phyloP scores from a whole-genome alignment of 192 early-diverging fungal genomes.

The Paraglomus occultum region DNA sequence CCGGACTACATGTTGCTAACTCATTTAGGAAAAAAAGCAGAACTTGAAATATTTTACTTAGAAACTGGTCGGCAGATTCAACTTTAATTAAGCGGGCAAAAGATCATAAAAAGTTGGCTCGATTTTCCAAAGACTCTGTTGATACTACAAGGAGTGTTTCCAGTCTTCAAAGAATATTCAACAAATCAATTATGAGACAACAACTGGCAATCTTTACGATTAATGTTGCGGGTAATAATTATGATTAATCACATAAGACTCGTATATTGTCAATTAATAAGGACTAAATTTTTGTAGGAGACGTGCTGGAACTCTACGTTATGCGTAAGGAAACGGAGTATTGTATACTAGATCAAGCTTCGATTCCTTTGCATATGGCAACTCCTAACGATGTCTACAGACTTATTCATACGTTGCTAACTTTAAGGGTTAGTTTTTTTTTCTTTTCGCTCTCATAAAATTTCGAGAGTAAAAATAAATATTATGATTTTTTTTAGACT shows the following conservation, averaged over 20 bases:
- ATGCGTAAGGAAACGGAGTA: conserved; percentile 19
- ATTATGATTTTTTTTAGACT: conserved; percentile 21
- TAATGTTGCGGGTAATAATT: conserved; percentile 26
- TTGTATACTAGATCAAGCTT: conserved; percentile 7
- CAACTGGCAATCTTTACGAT: conserved; percentile 20
- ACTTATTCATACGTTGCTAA: conserved; percentile 15
- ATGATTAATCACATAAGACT: conserved; percentile 2
- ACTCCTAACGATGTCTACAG: conserved; percentile 2
- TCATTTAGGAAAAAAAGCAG: conserved; percentile 17
- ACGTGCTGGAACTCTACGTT: conserved; percentile 19
- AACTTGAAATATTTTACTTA: conserved; percentile 19
- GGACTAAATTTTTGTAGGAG: conserved; percentile 14
- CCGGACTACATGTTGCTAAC: conserved; percentile 6
- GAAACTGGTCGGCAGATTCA: conserved; percentile 12
- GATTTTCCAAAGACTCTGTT: conserved; percentile 25
- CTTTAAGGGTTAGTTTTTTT: conserved; percentile 21
- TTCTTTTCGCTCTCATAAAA: conserved; percentile 16
- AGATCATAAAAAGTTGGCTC: conserved; percentile 20
- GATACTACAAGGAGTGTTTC: conserved; percentile 23
- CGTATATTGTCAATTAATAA: background rate
- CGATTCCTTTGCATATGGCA: conserved; percentile 22
- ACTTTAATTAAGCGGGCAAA: conserved; percentile 5
- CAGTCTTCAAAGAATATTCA: conserved; percentile 19
- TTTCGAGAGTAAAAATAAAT: conserved; percentile 15
- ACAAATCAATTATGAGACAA: conserved; percentile 5